phyloP scores from a whole-genome alignment of 2,329 filamentous ascomycete species.

The Penicillium sclerotiorum region DNA sequence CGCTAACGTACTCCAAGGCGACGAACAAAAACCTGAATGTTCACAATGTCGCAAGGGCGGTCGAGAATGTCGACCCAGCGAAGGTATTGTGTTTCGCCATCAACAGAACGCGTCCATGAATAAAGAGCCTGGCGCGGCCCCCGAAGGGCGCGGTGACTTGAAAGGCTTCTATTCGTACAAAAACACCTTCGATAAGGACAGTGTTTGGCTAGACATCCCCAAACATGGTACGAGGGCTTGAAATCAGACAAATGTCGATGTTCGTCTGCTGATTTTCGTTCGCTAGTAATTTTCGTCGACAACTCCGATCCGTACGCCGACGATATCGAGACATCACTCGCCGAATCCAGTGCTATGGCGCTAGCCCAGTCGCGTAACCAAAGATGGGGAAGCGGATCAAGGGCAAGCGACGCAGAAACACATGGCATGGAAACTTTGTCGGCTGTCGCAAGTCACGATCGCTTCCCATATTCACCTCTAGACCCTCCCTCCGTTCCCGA shows the following conservation, averaged over 20 bases:
- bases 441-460: conserved; percentile 51
- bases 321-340: conserved; percentile 42
- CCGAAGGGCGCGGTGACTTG: conserved; percentile 48
- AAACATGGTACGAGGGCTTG: conserved; percentile 53
- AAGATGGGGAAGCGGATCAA: conserved; percentile 37
- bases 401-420: conserved; percentile 40
- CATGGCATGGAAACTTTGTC: conserved; percentile 60
- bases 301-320: conserved; percentile 65
- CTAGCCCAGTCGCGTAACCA: conserved; percentile 31
- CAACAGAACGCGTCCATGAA: conserved; percentile 73
- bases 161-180: conserved; percentile 68
- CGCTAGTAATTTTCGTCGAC: conserved; percentile 64
- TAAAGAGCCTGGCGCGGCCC: conserved; percentile 46
- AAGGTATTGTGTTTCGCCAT: conserved; percentile 67
- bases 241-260: background rate
- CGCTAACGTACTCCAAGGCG: conserved; percentile 33
- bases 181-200: conserved; percentile 64
- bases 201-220: conserved; percentile 65
- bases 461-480: conserved; percentile 33
- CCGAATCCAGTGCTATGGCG: conserved; percentile 33
- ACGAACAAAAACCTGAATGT: conserved; percentile 63
- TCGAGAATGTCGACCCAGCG: conserved; percentile 62
- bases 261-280: conserved; percentile 1
- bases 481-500: conserved; percentile 30
- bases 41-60: conserved; percentile 64